Conservation (phyloP, 83 land plant genomes). For the Isoetes engelmannii region DNA sequence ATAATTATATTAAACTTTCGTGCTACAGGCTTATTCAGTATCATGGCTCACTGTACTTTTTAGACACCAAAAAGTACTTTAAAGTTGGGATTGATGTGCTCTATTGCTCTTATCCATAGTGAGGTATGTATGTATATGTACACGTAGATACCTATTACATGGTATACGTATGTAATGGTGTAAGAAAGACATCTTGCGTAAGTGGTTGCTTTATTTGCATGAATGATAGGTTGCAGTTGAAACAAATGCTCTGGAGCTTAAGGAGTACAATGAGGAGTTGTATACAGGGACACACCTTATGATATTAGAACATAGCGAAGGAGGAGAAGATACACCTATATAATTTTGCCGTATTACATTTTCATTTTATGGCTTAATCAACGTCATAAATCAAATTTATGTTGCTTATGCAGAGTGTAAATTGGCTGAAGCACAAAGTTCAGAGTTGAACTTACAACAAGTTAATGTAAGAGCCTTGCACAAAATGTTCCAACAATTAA, state of each 20-base stretch:
- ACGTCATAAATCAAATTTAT: no score
- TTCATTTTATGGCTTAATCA: no score
- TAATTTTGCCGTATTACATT: no score
- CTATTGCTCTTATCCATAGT: constrained; percentile 37
- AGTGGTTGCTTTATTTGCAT: not conserved
- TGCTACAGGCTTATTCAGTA: constrained; percentile 36
- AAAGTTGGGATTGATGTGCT: constrained; percentile 30
- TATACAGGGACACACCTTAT: constrained; percentile 67
- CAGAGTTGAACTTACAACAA: no score
- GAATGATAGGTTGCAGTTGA: constrained; percentile 77
- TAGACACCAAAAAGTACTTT: constrained; percentile 33
- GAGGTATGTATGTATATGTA: constrained; percentile 18
- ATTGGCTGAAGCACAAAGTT: no score
- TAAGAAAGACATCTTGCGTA: not conserved
- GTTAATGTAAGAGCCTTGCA: no score
- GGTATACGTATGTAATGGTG: not conserved
- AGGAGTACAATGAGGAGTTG: constrained; percentile 79
- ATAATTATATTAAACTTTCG: not conserved
- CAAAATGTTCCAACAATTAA: no score
- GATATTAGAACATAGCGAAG: constrained; percentile 93
- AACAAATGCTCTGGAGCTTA: constrained; percentile 85
- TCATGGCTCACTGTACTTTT: constrained; percentile 40
- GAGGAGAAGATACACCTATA: constrained; percentile 94
- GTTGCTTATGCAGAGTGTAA: no score
- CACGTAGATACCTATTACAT: not conserved